Base-by-base conservation (phyloP, 495 filamentous ascomycete genomes). In the Aspergillus cavernicola region DNA sequence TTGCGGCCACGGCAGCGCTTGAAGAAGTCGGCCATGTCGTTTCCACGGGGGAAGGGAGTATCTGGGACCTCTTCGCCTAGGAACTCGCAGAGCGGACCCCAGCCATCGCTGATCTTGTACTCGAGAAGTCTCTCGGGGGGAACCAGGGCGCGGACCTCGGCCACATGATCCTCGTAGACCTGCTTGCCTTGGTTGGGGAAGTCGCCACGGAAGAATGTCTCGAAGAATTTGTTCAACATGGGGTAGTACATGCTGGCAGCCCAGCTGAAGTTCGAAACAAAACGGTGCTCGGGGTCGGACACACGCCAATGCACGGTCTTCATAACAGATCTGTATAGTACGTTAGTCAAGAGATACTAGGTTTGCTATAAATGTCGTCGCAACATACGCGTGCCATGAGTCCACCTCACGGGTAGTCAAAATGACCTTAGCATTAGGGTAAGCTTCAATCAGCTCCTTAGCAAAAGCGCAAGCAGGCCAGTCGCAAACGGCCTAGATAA, bases 361-460 rank as follows among this genome's bases (percentile, higher is more conserved):
- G 31, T n/a, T 33, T 33, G 31, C 31, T 33, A 13, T 3, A n/a
- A n/a, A 33, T 10, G 9, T 33, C 11, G 9, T 33, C 24, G 9
- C 4, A 11, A 59, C 68, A 36, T 72, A 77, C 60, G 72, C 72
- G 61, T 82, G 76, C 80, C 80, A 83, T 29, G 75, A 72, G 62
- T 83, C 77, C 16, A 81, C 76, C 32, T 86, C 83, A 28, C 84
- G 78, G 29, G 74, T 80, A 19, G 80, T 81, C 55, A 87, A 64
- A 37, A 87, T 76, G 33, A 87, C 80, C 64, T 87, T 87, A 29
- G 84, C 84, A 38, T 87, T 84, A 12, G 84, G 84, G 57, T 87
- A 87, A 12, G 83, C 81, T 41, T 81, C 81, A 28, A 87, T 85
- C 29, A 88, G 69, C 63, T 88, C 84, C 59, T 80, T 77, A 40